Conservation (phyloP, 495 filamentous ascomycete species). For the Neurospora discreta region DNA sequence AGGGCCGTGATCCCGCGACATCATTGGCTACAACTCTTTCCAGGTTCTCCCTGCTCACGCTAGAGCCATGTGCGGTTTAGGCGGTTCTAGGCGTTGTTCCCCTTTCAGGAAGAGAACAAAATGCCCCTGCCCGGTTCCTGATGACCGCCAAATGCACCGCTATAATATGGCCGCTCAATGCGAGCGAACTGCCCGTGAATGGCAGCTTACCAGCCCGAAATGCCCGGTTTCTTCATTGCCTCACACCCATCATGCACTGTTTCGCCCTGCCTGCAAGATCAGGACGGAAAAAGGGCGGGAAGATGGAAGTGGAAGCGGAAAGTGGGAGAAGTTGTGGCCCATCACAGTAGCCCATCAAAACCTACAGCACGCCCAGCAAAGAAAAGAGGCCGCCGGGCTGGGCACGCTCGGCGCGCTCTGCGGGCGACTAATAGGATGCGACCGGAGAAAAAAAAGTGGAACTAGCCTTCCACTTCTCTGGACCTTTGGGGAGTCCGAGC, state of each 20-base stretch:
- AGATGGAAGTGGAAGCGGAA: not conserved
- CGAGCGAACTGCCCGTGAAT: not conserved
- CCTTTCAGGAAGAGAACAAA: not conserved
- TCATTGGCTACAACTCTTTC: not conserved
- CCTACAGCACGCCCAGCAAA: not conserved
- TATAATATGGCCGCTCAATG: not conserved
- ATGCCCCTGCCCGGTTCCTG: not conserved
- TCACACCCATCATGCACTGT: not conserved
- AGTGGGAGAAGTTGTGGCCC: not conserved
- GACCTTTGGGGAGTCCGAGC: not conserved
- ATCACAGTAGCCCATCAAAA: not conserved
- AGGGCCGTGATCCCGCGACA: not conserved
- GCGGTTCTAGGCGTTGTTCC: not conserved
- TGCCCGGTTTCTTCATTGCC: not conserved
- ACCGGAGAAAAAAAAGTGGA: not conserved
- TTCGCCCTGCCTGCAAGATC: not conserved
- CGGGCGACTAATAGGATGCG: not conserved
- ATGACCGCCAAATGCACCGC: not conserved
- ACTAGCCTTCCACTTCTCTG: not conserved
- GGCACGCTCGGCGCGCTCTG: not conserved
- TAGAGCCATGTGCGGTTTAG: not conserved
- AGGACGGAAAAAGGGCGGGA: not conserved
- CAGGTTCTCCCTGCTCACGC: not conserved
- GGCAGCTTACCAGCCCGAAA: not conserved
- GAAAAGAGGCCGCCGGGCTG: not conserved